phyloP scores from a whole-genome alignment of 352 stramenopile species.

The Globisporangium echinulatum region DNA sequence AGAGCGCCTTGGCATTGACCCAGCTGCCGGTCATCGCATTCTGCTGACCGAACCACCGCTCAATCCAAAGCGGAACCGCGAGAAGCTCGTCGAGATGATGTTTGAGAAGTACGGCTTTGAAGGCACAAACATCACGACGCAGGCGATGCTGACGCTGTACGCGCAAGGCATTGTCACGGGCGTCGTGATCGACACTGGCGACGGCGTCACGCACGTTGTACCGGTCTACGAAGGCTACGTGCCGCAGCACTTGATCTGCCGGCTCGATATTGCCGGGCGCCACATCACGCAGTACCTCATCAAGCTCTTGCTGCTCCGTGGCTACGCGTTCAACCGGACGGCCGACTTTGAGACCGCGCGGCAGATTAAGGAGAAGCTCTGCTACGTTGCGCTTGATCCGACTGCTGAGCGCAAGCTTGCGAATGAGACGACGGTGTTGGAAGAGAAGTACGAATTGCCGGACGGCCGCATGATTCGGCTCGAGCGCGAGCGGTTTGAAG shows the following conservation, averaged over 20 bases:
- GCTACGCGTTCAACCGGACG: slow-evolving; percentile 90
- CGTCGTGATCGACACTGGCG: slow-evolving; percentile 90
- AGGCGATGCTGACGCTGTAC: slow-evolving; percentile 93
- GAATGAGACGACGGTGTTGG: slow-evolving; percentile 89
- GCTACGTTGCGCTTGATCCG: slow-evolving; percentile 91
- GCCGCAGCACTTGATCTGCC: slow-evolving; percentile 85
- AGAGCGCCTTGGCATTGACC: slow-evolving; percentile 78
- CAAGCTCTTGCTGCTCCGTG: slow-evolving; percentile 79
- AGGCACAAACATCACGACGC: slow-evolving; percentile 86
- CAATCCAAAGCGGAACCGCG: slow-evolving; percentile 89
- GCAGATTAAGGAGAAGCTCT: slow-evolving; percentile 94
- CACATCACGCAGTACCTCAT: slow-evolving; percentile 93
- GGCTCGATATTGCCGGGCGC: slow-evolving; percentile 86
- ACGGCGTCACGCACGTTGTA: slow-evolving; percentile 88
- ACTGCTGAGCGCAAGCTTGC: slow-evolving; percentile 79
- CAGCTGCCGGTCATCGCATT: slow-evolving; percentile 73
- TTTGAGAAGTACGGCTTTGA: slow-evolving; percentile 92
- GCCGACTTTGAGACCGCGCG: slow-evolving; percentile 91
- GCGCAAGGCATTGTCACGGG: slow-evolving; percentile 86
- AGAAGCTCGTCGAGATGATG: slow-evolving; percentile 91
- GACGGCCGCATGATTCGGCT: slow-evolving; percentile 95
- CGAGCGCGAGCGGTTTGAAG: slow-evolving; percentile 93
- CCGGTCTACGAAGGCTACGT: slow-evolving; percentile 90
- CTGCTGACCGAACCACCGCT: slow-evolving; percentile 90
- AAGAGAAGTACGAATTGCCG: slow-evolving; percentile 92